Evolutionary conservation across 352 stramenopile genomes (phyloP).

Genomic region (Phytophthora palmivora): DNA sequence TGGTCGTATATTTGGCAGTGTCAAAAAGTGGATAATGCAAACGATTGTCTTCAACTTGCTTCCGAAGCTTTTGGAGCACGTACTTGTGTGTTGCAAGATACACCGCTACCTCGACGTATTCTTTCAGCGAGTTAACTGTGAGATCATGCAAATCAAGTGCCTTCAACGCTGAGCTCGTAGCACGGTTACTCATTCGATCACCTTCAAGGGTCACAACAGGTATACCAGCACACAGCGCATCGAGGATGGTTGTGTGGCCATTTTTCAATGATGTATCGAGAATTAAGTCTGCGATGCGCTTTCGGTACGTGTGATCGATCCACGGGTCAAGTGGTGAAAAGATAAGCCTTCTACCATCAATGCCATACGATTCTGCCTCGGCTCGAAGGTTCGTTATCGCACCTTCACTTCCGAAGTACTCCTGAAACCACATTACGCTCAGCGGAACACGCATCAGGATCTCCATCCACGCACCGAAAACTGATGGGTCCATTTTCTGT

Average conservation of each 20-base stretch:
- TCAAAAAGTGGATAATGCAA: constrained; percentile 71
- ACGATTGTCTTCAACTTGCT: constrained; percentile 50
- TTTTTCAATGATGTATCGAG: constrained; percentile 89
- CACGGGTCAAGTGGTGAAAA: constrained; percentile 68
- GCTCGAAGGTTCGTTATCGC: constrained; percentile 53
- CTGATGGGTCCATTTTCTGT: constrained; percentile 79
- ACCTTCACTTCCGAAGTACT: constrained; percentile 61
- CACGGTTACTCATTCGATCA: constrained; percentile 73
- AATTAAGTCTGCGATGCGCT: constrained; percentile 73
- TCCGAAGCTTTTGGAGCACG: constrained; percentile 47
- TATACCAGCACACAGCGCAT: constrained; percentile 81
- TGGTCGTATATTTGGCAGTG: constrained; percentile 54
- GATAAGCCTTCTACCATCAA: constrained; percentile 63
- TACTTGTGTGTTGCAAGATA: constrained; percentile 43
- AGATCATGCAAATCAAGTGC: constrained; percentile 60
- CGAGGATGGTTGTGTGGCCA: constrained; percentile 82
- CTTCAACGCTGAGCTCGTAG: constrained; percentile 60
- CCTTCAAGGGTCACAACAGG: constrained; percentile 78
- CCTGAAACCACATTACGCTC: constrained; percentile 80
- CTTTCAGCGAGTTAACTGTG: constrained; percentile 73
- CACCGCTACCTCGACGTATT: constrained; percentile 84
- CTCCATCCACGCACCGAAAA: constrained; percentile 85
- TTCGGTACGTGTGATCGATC: constrained; percentile 84
- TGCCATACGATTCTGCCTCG: constrained; percentile 59
- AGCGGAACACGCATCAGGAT: constrained; percentile 72